phyloP scores from a whole-genome alignment of 495 filamentous ascomycete genomes.

The Aspergillus ellipticus region DNA sequence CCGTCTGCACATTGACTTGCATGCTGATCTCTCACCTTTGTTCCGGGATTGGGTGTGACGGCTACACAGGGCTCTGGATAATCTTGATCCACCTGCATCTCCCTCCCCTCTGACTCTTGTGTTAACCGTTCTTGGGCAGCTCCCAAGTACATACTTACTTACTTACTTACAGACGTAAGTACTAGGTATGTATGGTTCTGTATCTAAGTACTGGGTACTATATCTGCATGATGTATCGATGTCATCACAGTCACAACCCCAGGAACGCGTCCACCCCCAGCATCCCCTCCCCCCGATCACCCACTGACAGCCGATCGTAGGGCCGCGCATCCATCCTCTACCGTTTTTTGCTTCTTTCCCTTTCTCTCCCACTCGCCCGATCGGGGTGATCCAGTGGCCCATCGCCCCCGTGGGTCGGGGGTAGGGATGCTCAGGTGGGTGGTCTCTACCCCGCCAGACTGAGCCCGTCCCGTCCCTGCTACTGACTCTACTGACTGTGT shows the following conservation, averaged over 20 bases:
- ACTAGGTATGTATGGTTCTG: no score
- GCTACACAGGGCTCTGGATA: background rate
- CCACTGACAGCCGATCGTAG: background rate
- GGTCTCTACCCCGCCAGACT: background rate
- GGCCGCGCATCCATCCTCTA: background rate
- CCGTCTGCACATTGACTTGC: background rate
- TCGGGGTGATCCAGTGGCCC: background rate
- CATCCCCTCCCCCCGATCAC: background rate
- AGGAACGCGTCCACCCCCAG: constrained; percentile 1
- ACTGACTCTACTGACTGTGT: no score
- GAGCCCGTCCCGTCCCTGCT: no score
- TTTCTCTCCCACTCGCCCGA: background rate
- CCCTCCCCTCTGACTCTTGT: background rate
- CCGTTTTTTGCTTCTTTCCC: background rate
- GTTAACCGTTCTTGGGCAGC: background rate
- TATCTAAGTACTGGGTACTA: no score
- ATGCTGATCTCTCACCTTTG: background rate
- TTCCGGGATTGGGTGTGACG: background rate
- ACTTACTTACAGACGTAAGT: no score
- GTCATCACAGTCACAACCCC: background rate
- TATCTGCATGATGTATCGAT: background rate
- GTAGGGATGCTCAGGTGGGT: background rate
- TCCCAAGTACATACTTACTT: no score
- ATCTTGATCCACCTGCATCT: background rate
- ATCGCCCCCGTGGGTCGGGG: background rate